Conservation (phyloP, 352 stramenopile genomes). For the Globisporangium okanoganense region DNA sequence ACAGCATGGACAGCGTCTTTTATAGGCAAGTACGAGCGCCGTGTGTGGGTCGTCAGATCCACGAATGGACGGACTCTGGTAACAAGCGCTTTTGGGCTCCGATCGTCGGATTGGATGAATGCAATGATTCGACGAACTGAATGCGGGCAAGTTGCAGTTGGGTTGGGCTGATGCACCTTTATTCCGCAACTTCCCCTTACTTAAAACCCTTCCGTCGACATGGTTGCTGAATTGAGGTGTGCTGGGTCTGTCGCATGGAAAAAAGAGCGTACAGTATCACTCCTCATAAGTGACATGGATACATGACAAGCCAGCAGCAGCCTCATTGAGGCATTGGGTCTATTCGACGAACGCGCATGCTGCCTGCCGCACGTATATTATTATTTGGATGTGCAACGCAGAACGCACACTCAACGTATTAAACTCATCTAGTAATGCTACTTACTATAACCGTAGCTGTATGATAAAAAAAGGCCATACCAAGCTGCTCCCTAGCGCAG, state of each 20-base stretch:
- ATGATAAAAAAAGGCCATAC: background rate
- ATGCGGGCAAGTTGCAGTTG: conserved; percentile 33
- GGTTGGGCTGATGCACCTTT: background rate
- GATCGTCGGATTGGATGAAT: conserved; percentile 11
- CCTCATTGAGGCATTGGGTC: no score
- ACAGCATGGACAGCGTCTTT: conserved; percentile 5
- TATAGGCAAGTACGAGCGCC: background rate
- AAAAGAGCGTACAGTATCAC: background rate
- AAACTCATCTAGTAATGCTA: no score
- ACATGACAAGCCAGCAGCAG: background rate
- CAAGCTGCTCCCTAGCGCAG: conserved; percentile 17
- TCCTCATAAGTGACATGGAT: background rate
- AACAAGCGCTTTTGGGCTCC: background rate
- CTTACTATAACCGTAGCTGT: no score
- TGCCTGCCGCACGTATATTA: background rate
- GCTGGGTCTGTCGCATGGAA: background rate
- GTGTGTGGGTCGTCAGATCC: background rate
- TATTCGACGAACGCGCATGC: background rate
- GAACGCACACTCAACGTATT: background rate
- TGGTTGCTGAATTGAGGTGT: background rate
- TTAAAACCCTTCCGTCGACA: background rate
- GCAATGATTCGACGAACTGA: conserved; percentile 17
- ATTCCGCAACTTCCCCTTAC: background rate
- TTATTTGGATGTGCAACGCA: background rate
- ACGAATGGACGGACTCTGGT: background rate